Conservation (phyloP, 2,329 filamentous ascomycete genomes). For the Verticillium nubilum region DNA sequence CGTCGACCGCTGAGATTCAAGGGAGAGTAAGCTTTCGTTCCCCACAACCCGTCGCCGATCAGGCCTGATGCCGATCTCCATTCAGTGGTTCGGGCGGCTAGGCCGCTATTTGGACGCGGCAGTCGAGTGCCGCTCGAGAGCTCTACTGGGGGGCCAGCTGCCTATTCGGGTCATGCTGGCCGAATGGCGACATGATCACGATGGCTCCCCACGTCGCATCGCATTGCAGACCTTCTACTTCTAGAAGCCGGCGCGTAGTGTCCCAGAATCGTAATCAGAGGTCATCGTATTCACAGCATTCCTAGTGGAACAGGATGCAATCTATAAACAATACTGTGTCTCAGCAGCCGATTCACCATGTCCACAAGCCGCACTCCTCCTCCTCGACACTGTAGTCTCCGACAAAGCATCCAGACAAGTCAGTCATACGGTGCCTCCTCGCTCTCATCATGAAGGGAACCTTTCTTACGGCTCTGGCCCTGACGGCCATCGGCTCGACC, state of each 20-base stretch:
- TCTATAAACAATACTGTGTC: neutral
- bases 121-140: neutral
- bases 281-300: neutral
- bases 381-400: neutral
- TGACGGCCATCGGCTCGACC: neutral
- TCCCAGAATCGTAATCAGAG: neutral
- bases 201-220: neutral
- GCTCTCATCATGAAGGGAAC: constrained; percentile 1
- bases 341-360: neutral
- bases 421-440: neutral
- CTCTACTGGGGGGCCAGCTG: neutral
- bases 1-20: neutral
- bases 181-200: neutral
- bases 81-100: neutral
- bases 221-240: neutral
- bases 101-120: neutral
- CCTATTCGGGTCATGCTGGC: neutral
- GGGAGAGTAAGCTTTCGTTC: neutral
- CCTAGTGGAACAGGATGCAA: neutral
- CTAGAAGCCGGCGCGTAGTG: neutral
- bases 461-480: neutral
- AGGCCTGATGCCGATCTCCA: neutral
- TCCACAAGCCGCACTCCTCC: neutral
- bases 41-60: neutral
- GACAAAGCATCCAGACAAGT: neutral